A percentile compares a stretch with the other conserved stretches of the same genome.
phyloP scores from a whole-genome alignment of 2,329 filamentous ascomycete genomes.

The Neonectria punicea region DNA sequence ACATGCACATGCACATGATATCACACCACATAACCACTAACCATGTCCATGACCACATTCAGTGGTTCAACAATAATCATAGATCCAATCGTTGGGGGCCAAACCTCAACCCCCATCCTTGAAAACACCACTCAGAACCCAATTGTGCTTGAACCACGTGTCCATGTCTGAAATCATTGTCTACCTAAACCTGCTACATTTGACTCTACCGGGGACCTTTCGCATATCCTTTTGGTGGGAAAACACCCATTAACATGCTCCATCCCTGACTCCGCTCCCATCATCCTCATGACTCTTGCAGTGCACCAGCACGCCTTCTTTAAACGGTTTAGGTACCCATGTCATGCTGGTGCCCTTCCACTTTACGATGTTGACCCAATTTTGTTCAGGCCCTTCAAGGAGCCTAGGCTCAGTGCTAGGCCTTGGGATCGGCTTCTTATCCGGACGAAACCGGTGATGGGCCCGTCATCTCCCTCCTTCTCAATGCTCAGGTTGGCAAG shows the following conservation, averaged over 20 bases:
- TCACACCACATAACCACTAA: conserved; percentile 5
- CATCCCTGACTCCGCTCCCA: conserved; percentile 45
- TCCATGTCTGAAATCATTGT: conserved; percentile 42
- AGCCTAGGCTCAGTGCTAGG: conserved; percentile 90
- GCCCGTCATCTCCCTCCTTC: conserved; percentile 94
- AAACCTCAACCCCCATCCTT: background rate
- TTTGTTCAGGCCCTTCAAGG: conserved; percentile 93
- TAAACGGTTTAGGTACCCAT: conserved; percentile 26
- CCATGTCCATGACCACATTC: background rate
- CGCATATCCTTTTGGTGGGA: conserved; percentile 45
- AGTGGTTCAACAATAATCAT: conserved; percentile 12
- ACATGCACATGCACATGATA: background rate
- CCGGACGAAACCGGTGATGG: conserved; percentile 95
- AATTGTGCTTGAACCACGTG: conserved; percentile 22
- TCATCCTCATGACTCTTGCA: conserved; percentile 44
- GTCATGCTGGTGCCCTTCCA: conserved; percentile 16
- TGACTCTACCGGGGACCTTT: conserved; percentile 44
- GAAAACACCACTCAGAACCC: conserved; percentile 8
- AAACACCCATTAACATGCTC: conserved; percentile 48
- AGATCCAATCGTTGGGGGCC: conserved; percentile 13
- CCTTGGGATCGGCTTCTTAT: conserved; percentile 98
- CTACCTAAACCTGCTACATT: conserved; percentile 45
- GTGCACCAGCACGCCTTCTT: conserved; percentile 33
- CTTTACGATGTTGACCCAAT: conserved; percentile 59
- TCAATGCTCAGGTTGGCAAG: conserved; percentile 97